Percentiles rank a stretch among this genome's conserved stretches.
These are phyloP conservation scores for Cornus florida DNA, from an alignment of 148 eudicot species.

Conservation along the genomic window DNA sequence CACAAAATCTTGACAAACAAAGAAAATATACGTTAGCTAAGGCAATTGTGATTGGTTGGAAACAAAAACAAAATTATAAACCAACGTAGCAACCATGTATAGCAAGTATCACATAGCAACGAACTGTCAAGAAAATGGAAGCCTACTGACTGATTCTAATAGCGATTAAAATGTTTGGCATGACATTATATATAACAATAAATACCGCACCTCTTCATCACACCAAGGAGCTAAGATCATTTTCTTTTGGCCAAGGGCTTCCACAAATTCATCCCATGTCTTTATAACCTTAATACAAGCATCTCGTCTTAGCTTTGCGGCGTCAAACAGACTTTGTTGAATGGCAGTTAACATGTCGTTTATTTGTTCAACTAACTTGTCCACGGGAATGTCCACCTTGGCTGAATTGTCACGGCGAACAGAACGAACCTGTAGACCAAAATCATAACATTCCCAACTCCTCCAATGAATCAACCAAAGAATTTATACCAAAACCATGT, in stretches of 20 bases:
- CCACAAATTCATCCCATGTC: slow-evolving; percentile 93
- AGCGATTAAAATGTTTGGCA: not conserved
- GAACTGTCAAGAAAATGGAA: too few relatives aligned
- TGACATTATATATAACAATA: not conserved
- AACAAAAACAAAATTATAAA: not conserved
- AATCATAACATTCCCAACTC: not conserved
- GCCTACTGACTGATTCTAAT: not conserved
- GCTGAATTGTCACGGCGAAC: slow-evolving; percentile 85
- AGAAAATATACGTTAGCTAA: not conserved
- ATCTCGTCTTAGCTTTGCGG: slow-evolving; percentile 81
- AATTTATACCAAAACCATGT: not conserved
- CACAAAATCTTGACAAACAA: not conserved
- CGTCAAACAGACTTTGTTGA: slow-evolving; percentile 68
- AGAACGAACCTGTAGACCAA: slow-evolving; percentile 58
- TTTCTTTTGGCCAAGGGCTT: slow-evolving; percentile 82
- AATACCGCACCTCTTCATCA: slow-evolving; percentile 83
- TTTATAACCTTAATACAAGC: slow-evolving; percentile 62
- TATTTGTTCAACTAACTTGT: slow-evolving; percentile 53
- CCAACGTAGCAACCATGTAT: too few relatives aligned
- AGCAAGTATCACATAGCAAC: too few relatives aligned
- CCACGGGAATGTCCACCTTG: slow-evolving; percentile 76
- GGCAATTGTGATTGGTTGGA: not conserved
- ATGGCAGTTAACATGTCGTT: slow-evolving; percentile 56
- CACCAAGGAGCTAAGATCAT: slow-evolving; percentile 99
- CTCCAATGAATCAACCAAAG: not conserved